Percentiles rank a stretch among this genome's conserved stretches.
Evolutionary conservation across 345 rosid species (phyloP).

Genomic region (Salix koriyanagi): DNA sequence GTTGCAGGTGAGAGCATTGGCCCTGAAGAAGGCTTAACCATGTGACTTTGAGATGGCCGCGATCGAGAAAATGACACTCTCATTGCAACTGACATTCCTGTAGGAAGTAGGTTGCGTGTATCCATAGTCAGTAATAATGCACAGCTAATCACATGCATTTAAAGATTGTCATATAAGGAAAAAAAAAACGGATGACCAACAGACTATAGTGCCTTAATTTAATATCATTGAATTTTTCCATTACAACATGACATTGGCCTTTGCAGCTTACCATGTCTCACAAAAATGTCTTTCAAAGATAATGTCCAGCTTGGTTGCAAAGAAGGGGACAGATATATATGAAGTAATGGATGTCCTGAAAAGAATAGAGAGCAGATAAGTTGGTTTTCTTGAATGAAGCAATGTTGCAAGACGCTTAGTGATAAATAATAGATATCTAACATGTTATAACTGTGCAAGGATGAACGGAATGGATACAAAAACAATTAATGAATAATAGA

Average conservation of each 20-base stretch:
- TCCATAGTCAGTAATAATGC: neutral
- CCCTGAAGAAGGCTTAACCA: constrained; percentile 35
- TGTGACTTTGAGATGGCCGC: constrained; percentile 28
- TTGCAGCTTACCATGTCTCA: constrained; percentile 27
- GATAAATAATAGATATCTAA: neutral
- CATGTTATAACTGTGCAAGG: neutral
- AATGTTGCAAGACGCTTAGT: neutral
- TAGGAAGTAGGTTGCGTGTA: constrained; percentile 13
- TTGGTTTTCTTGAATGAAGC: constrained; percentile 5
- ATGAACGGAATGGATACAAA: neutral
- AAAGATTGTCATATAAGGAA: neutral
- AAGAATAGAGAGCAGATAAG: neutral
- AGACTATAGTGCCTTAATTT: neutral
- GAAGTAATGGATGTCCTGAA: constrained; percentile 39
- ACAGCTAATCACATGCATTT: neutral
- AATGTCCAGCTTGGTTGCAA: constrained; percentile 23
- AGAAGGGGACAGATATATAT: constrained; percentile 28
- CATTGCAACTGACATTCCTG: constrained; percentile 54
- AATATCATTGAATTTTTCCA: neutral
- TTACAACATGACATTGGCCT: neutral
- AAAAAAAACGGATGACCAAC: neutral
- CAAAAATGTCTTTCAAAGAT: constrained; percentile 19
- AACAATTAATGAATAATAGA: neutral
- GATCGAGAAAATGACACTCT: constrained; percentile 36
- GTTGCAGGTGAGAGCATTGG: constrained; percentile 41